These are phyloP conservation scores for Leishmania gerbilli DNA, from an alignment of 208 protist genomes.

Conservation along the genomic window DNA sequence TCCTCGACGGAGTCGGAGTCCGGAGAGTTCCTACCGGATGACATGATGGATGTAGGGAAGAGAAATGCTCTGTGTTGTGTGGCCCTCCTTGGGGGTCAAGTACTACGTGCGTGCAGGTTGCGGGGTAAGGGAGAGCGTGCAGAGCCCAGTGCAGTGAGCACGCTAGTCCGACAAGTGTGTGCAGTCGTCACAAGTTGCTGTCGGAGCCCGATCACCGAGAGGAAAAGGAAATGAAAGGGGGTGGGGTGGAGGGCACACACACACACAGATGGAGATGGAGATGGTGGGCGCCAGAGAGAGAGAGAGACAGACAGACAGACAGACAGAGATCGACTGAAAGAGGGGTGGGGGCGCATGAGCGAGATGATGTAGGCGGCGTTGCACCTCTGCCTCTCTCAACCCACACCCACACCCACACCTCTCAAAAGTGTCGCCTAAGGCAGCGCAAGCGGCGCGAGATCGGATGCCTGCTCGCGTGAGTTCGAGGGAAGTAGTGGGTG, in stretches of 20 bases:
- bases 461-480: background rate
- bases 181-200: background rate
- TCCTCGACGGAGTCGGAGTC: slow-evolving; percentile 69
- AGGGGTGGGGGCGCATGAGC: background rate
- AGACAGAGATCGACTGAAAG: too few relatives aligned
- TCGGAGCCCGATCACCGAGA: background rate
- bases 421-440: background rate
- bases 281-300: background rate
- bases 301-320: too few relatives aligned
- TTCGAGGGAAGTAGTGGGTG: background rate
- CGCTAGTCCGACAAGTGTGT: background rate
- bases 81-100: background rate
- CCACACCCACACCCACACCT: too few relatives aligned
- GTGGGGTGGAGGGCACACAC: background rate
- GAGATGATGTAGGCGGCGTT: background rate
- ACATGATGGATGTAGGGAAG: slow-evolving; percentile 1
- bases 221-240: background rate
- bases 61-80: background rate
- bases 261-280: background rate
- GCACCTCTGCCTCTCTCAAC: background rate
- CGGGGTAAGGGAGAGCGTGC: background rate
- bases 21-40: slow-evolving; percentile 4
- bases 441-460: background rate
- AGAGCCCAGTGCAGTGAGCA: background rate
- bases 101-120: background rate